Percentiles rank a stretch among this genome's conserved stretches.
These are phyloP conservation scores for Ajuga chamaepitys DNA, from an alignment of 257 asterid species.

Conservation along the genomic window DNA sequence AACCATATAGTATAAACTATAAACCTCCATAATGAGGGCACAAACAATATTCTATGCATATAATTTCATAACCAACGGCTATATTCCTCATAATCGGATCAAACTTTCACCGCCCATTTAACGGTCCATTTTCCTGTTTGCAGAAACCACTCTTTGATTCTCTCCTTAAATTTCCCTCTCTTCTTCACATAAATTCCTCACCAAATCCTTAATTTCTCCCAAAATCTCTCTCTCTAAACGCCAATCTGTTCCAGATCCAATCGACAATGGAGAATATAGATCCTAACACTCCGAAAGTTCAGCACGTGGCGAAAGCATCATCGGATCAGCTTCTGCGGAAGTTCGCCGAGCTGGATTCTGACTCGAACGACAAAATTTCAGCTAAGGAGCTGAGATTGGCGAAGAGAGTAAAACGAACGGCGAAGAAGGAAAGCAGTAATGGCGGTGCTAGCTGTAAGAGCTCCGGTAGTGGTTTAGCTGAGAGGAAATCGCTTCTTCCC, in stretches of 20 bases:
- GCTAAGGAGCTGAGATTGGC: constrained; percentile 41
- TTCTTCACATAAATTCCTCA: background rate
- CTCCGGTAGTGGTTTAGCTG: constrained; percentile 15
- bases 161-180: constrained; percentile 8
- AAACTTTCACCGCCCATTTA: constrained; percentile 18
- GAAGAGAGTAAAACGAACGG: constrained; percentile 33
- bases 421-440: background rate
- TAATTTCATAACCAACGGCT: constrained; percentile 38
- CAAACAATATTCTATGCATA: background rate
- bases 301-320: constrained; percentile 69
- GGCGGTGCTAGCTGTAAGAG: background rate
- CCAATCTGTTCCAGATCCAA: background rate
- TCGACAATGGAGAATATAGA: constrained; percentile 28
- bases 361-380: constrained; percentile 17
- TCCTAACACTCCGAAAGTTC: constrained; percentile 34
- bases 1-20: too few relatives aligned
- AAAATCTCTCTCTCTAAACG: background rate
- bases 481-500: constrained; percentile 61
- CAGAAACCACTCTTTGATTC: background rate
- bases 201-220: constrained; percentile 1
- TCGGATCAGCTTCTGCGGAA: constrained; percentile 77
- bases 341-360: constrained; percentile 64
- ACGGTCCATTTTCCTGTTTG: constrained; percentile 41
- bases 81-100: constrained; percentile 29
- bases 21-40: background rate